Evolutionary conservation across 2,329 filamentous ascomycete genomes (phyloP).

Genomic region (Hirsutella thompsonii): DNA sequence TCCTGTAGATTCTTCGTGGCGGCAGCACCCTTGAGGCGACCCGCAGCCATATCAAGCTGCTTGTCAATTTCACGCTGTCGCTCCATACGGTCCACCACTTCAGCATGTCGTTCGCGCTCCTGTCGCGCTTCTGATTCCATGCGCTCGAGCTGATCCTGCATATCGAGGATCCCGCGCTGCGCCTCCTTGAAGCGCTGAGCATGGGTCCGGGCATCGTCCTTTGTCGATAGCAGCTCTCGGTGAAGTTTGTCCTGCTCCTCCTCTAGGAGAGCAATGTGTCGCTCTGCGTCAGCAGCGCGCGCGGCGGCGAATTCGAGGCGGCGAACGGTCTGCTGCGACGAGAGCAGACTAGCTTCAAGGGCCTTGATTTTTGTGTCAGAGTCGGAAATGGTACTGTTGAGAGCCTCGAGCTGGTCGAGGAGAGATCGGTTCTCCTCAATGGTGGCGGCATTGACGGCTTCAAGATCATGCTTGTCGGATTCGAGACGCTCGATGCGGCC

Average conservation of each 20-base stretch:
- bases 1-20: slow-evolving; percentile 52
- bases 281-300: slow-evolving; percentile 67
- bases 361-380: slow-evolving; percentile 70
- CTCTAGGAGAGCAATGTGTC: slow-evolving; percentile 67
- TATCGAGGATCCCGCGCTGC: slow-evolving; percentile 61
- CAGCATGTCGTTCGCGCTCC: slow-evolving; percentile 69
- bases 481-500: slow-evolving; percentile 66
- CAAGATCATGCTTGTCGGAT: slow-evolving; percentile 57
- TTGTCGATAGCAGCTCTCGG: slow-evolving; percentile 49
- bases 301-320: slow-evolving; percentile 61
- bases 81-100: slow-evolving; percentile 74
- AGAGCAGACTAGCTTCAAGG: slow-evolving; percentile 63
- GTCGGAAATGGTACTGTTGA: slow-evolving; percentile 68
- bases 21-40: slow-evolving; percentile 68
- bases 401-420: slow-evolving; percentile 68
- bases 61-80: slow-evolving; percentile 69
- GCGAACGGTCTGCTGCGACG: slow-evolving; percentile 65
- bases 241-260: slow-evolving; percentile 67
- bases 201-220: slow-evolving; percentile 66
- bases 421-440: slow-evolving; percentile 75
- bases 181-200: slow-evolving; percentile 76
- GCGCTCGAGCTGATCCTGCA: slow-evolving; percentile 78
- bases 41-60: slow-evolving; percentile 68
- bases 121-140: slow-evolving; percentile 75
- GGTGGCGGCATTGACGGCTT: slow-evolving; percentile 62